Evolutionary conservation across 306 rosid species (phyloP).

Genomic region (Vigna radiata): DNA sequence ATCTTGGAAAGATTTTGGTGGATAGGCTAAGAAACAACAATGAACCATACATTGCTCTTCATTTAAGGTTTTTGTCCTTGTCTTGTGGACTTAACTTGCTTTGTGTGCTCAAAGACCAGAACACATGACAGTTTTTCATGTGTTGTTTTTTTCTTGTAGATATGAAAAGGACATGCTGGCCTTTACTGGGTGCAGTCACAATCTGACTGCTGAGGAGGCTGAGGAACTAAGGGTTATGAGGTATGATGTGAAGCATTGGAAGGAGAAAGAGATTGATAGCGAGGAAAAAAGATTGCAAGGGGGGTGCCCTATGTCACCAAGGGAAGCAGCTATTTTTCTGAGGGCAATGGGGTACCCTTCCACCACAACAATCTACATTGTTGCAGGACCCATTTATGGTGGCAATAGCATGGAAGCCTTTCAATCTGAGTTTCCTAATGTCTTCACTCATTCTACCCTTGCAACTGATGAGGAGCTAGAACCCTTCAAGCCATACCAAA

Average conservation of each 20-base stretch:
- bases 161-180: slow-evolving; percentile 99
- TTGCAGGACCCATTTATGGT: slow-evolving; percentile 96
- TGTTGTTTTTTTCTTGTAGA: slow-evolving; percentile 51
- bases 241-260: slow-evolving; percentile 93
- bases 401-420: slow-evolving; percentile 75
- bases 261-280: slow-evolving; percentile 93
- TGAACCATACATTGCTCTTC: slow-evolving; percentile 87
- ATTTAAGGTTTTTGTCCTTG: slow-evolving; percentile 65
- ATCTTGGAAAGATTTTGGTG: slow-evolving; percentile 77
- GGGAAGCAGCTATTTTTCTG: slow-evolving; percentile 92
- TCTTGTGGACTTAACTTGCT: background rate
- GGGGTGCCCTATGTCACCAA: slow-evolving; percentile 97
- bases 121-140: background rate
- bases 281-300: slow-evolving; percentile 73
- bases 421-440: slow-evolving; percentile 74
- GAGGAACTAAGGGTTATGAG: slow-evolving; percentile 86
- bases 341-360: slow-evolving; percentile 99
- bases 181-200: slow-evolving; percentile 96
- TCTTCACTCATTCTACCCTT: slow-evolving; percentile 80
- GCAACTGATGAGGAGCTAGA: slow-evolving; percentile 85
- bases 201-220: slow-evolving; percentile 74
- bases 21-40: slow-evolving; percentile 72
- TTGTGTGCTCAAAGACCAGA: background rate
- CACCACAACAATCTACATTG: slow-evolving; percentile 91
- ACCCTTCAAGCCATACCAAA: slow-evolving; percentile 82